Conservation (phyloP, 1,284 basidiomycete species). For the Meira nashicola region DNA sequence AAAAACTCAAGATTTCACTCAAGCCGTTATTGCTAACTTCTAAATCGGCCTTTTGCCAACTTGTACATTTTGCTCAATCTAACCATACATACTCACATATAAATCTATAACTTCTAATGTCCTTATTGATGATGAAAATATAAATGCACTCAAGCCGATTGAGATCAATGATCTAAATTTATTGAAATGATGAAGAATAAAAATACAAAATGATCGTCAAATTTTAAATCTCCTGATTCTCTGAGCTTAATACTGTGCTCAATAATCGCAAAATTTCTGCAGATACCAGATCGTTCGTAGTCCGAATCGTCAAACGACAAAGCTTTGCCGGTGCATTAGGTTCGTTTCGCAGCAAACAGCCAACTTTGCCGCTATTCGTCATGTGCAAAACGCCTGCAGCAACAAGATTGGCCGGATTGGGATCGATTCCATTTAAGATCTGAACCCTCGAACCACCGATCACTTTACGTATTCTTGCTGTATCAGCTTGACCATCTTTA, state of each 20-base stretch:
- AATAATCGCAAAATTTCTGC: constrained; percentile 63
- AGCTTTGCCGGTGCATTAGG: constrained; percentile 94
- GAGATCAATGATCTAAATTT: too few relatives aligned
- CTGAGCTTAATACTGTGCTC: constrained; percentile 21
- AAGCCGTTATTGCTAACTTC: constrained; percentile 37
- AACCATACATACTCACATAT: neutral
- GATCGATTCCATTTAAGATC: constrained; percentile 63
- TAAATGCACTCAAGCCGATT: neutral
- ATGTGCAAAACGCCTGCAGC: constrained; percentile 89
- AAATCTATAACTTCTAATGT: neutral
- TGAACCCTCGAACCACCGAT: constrained; percentile 72
- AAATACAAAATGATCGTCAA: neutral
- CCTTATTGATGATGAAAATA: neutral
- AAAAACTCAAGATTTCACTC: constrained; percentile 58
- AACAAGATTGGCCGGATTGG: constrained; percentile 73
- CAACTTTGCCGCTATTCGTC: constrained; percentile 80
- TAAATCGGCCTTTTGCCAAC: neutral
- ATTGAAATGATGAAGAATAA: neutral
- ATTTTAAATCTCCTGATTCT: constrained; percentile 13
- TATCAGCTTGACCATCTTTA: constrained; percentile 66
- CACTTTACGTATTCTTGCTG: constrained; percentile 67
- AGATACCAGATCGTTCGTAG: constrained; percentile 89
- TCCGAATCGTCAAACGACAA: constrained; percentile 86
- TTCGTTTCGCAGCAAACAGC: constrained; percentile 84
- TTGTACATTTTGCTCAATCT: neutral